Evolutionary conservation across 106 monocot species (phyloP).

Genomic region (Allium sativum): DNA sequence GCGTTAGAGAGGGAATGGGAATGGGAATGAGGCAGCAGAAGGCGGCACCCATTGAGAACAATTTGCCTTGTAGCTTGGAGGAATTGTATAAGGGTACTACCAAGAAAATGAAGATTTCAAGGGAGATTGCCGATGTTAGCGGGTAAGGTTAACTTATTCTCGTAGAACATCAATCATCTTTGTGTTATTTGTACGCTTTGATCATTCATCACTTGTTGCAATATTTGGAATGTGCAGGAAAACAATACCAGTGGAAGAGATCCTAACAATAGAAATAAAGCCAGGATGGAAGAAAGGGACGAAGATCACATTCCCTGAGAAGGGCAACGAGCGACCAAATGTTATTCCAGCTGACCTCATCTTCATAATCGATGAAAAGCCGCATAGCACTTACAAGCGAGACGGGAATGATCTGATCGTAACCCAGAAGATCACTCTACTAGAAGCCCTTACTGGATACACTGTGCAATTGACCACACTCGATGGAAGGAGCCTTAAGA

Average conservation of each 20-base stretch:
- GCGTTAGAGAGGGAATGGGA: no score
- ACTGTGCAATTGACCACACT: slow-evolving; percentile 30
- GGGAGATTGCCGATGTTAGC: slow-evolving; percentile 54
- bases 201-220: no score
- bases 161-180: no score
- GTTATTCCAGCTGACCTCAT: slow-evolving; percentile 35
- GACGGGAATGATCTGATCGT: slow-evolving; percentile 52
- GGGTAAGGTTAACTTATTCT: slow-evolving; percentile 25
- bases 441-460: slow-evolving; percentile 41
- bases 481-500: slow-evolving; percentile 37
- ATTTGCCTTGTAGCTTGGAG: slow-evolving; percentile 45
- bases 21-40: slow-evolving; percentile 23
- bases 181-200: no score
- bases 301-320: slow-evolving; percentile 50
- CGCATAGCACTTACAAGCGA: slow-evolving; percentile 30
- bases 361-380: slow-evolving; percentile 48
- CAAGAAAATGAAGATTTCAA: slow-evolving; percentile 83
- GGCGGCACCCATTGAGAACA: slow-evolving; percentile 42
- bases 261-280: slow-evolving; percentile 36
- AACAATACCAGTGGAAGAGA: slow-evolving; percentile 38
- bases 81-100: slow-evolving; percentile 67
- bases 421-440: slow-evolving; percentile 32
- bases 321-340: slow-evolving; percentile 40
- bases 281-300: slow-evolving; percentile 64
- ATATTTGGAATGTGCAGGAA: slow-evolving; percentile 11